phyloP scores from a whole-genome alignment of 495 filamentous ascomycete species.

The Tuber brumale region DNA sequence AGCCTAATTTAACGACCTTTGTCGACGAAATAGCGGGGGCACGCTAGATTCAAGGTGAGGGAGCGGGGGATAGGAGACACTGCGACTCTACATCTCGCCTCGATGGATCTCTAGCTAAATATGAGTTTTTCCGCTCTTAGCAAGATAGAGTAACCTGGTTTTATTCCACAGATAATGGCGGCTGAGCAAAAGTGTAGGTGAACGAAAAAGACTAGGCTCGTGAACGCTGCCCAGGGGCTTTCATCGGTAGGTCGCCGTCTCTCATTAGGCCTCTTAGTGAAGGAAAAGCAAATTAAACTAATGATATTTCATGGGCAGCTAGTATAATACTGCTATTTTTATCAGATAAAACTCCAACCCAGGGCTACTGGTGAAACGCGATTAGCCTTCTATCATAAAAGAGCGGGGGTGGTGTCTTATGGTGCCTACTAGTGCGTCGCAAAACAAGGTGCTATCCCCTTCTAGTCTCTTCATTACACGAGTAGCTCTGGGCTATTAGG shows the following conservation, averaged over 20 bases:
- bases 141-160: background rate
- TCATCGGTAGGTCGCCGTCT: background rate
- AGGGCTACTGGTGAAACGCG: background rate
- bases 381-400: background rate
- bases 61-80: background rate
- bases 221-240: background rate
- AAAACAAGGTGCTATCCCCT: background rate
- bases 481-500: background rate
- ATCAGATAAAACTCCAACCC: background rate
- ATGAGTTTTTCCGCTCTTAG: background rate
- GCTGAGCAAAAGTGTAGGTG: background rate
- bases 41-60: background rate
- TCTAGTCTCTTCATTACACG: background rate
- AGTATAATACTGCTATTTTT: background rate
- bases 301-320: background rate
- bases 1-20: background rate
- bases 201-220: background rate
- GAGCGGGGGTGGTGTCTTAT: background rate
- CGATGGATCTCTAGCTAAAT: background rate
- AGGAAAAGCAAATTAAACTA: background rate
- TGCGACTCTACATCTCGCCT: background rate
- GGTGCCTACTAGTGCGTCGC: background rate
- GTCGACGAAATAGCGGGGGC: background rate
- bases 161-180: background rate
- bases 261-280: background rate